Base-by-base conservation (phyloP, 192 early-diverging fungal species). In the Thamnidium elegans region DNA sequence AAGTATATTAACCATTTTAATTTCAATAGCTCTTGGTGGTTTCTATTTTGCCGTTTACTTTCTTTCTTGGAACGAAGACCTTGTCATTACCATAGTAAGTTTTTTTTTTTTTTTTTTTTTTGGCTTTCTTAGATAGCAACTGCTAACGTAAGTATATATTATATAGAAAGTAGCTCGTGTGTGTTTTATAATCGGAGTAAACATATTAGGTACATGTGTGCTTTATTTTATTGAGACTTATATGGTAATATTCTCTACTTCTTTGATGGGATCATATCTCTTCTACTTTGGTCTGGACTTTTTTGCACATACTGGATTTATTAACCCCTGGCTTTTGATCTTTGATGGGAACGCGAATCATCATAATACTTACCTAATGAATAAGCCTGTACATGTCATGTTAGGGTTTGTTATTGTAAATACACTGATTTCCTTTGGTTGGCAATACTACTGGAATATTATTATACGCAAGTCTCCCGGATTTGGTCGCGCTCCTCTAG, bases 201-300 rank as follows among this genome's bases (percentile, higher is more conserved):
- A 52, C 1, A 45, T 75, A 14, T 34, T 75, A 0, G 20, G 46
- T n/a, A 60, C 65, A n/a, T 17, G 75, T 43, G 34, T 70, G 0
- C 62, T 81, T 8, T 73, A 63, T 32, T 51, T 72, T 13, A 15
- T 79, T 34, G 79, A 74, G 17, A 62, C 59, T 13, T 77, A 65
- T 45, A 52, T 64, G 15, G 67, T 86, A 8, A 79, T 87, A 36
- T 42, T 85, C 21, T 66, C 71, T 13, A 82, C 82, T 7, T 53
- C 75, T 2, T 55, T 85, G 31, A 55, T 83, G 30, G 83, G 84
- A 3, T 62, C 80, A 10, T 82, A 76, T 34, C 58, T 78, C 9
- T 69, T 84, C 19, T 76, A 86, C 31, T 47, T 77, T n/a, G 85
- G 82, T 4, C 61, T 86, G 1, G 84, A 86, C 59, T 54, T 82